Base-by-base conservation (phyloP, 192 early-diverging fungal species). In the Podila clonocystis region DNA sequence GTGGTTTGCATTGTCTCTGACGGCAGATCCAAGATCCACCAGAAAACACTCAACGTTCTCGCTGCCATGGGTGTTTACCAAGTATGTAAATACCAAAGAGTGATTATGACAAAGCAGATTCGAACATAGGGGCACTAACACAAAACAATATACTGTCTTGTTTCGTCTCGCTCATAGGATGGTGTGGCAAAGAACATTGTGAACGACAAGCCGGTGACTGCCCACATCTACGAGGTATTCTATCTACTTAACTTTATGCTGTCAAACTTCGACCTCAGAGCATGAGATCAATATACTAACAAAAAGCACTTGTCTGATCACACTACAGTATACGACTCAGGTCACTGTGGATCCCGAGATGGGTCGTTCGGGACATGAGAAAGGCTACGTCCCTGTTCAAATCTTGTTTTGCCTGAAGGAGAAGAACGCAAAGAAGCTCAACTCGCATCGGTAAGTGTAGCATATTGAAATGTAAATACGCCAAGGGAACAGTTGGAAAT, bases 371-470 rank as follows among this genome's bases (percentile, higher is more conserved):
- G 92, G 90, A 36, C 83, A 84, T 20, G 85, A 90, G 28, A 87
- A 93, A 55, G 88, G 90, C 52, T 85, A 87, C 20, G 91, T 93
- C 11, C 94, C 94, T 63, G 85, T 91, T 58, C 95, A 96, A 82
- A 86, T 91, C 26, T 82, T 97, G 34, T 97, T 97, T 79, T 93
- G 94, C 83, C 83, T 97, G 8, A 97, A 97, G 82, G 95, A 97
- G 83, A 94, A 95, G 85, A 97, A 97, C 72, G 91, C 91, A 63
- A 97, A 96, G 82, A 97, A 97, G 83, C 93, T 97, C 72, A 97
- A 93, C 64, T 93, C 89, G 22, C 91, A 92, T 84, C 85, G 96
- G 62, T 91, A 78, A 45, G 41, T 17, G 15, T 15, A 15, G 15
- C 41, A 8, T 3, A 4, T 45, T 3, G 41, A 17, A 15, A 3